Conservation (phyloP, 164 flowering plant genomes). For the Magnolia kwangsiensis region DNA sequence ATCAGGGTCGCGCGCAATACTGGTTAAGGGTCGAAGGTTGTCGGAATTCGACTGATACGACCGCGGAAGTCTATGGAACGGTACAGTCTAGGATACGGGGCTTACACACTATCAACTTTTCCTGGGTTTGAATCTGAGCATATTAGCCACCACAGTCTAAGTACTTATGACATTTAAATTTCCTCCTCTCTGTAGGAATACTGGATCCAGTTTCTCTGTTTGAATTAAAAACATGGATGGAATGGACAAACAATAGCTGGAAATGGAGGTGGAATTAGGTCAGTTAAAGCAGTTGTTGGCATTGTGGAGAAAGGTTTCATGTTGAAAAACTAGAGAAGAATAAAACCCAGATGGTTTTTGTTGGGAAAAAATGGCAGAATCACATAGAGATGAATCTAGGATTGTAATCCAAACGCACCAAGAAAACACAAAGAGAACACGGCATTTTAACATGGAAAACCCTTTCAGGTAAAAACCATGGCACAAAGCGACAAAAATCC, state of each 20-base stretch:
- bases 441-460: too few species aligned
- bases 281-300: conserved; percentile 45
- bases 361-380: too few species aligned
- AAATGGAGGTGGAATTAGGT: conserved; percentile 29
- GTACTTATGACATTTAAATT: conserved; percentile 22
- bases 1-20: too few species aligned
- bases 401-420: too few species aligned
- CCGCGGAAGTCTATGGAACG: too few species aligned
- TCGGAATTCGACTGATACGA: too few species aligned
- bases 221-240: conserved; percentile 11
- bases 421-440: too few species aligned
- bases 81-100: too few species aligned
- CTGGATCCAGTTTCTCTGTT: background rate
- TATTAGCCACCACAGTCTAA: conserved; percentile 67
- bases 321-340: conserved; percentile 20
- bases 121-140: conserved; percentile 83
- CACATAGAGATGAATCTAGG: too few species aligned
- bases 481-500: too few species aligned
- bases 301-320: conserved; percentile 31
- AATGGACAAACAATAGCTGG: conserved; percentile 32
- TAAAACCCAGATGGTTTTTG: conserved; percentile 24
- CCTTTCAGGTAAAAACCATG: too few species aligned
- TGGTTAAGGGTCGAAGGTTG: too few species aligned
- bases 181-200: background rate
- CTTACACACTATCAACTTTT: conserved; percentile 76